Base-by-base conservation (phyloP, 495 filamentous ascomycete genomes). In the Hyaloscypha variabilis region DNA sequence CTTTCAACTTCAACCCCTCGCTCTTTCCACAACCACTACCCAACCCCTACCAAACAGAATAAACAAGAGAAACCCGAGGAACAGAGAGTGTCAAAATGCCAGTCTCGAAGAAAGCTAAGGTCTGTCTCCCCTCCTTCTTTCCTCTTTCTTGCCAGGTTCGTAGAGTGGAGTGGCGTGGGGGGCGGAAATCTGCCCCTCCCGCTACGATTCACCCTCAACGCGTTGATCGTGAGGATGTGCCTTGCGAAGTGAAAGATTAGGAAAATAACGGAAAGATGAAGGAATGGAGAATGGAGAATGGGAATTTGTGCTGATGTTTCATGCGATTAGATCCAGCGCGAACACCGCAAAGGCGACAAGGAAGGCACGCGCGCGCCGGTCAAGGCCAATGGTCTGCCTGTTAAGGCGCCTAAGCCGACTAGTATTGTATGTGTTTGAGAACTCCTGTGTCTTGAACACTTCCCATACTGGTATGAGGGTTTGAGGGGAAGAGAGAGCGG, bases 311-410 rank as follows among this genome's bases (percentile, higher is more conserved):
- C 62, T 56, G 54, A 55, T 26, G 39, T n/a, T 17, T 0, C 36
- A 29, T 2, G 8, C 31, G 28, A 23, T 17, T 55, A 72, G 70
- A 61, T 72, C 65, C 71, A 76, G 53, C 75, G 76, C 69, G 77
- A 79, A 63, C 77, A 79, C 72, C 72, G 73, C 56, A 77, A 77
- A 58, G 77, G 73, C 46, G 77, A 79, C 29, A 74, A 72, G 10
- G 76, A 75, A 21, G 77, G 77, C 31, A 79, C 77, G 4, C 68
- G 77, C 26, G 71, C 70, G 4, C 70, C 77, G 8, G 75, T 77
- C 58, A 77, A 77, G 58, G 56, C 76, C 1, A 79, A 79, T 63
- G 77, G 77, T 24, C 62, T 72, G 1, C 77, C 77, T 6, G 75
- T 77, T 65, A 79, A 79, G 63, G 67, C 74, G 11, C 72, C 74